Evolutionary conservation across 2,329 filamentous ascomycete species (phyloP).

Genomic region (Aspergillus luchuensis): DNA sequence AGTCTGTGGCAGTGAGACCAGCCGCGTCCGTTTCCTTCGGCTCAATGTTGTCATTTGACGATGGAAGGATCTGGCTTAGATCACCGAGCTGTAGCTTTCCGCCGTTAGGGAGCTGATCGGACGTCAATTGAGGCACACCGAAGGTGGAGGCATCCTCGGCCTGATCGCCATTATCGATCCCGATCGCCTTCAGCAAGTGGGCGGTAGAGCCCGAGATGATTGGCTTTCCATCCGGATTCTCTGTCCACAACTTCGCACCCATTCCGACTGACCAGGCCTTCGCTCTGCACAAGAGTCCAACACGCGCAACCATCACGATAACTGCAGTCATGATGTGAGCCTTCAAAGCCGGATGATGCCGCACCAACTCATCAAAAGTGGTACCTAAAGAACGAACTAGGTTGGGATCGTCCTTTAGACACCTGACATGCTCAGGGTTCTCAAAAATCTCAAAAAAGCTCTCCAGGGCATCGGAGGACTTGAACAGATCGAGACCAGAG

Average conservation of each 20-base stretch:
- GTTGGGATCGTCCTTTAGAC: conserved; percentile 73
- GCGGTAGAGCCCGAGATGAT: conserved; percentile 60
- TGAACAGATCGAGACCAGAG: conserved; percentile 82
- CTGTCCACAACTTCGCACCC: conserved; percentile 76
- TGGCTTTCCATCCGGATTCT: conserved; percentile 59
- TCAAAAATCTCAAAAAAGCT: conserved; percentile 97
- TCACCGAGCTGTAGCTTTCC: conserved; percentile 37
- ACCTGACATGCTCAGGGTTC: conserved; percentile 82
- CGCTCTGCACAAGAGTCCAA: conserved; percentile 71
- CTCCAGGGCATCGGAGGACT: conserved; percentile 77
- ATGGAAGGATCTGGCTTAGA: conserved; percentile 30
- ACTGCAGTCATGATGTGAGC: conserved; percentile 80
- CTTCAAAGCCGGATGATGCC: conserved; percentile 86
- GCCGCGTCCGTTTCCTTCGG: conserved; percentile 54
- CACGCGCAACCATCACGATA: conserved; percentile 81
- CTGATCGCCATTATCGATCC: conserved; percentile 30
- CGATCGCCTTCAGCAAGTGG: conserved; percentile 39
- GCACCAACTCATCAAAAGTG: conserved; percentile 89
- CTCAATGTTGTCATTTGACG: conserved; percentile 32
- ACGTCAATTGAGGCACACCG: conserved; percentile 32
- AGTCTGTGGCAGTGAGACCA: conserved; percentile 63
- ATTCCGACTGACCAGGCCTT: conserved; percentile 70
- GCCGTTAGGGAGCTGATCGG: conserved; percentile 40
- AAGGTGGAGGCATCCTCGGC: conserved; percentile 27
- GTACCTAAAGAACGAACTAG: conserved; percentile 74